Evolutionary conservation across 768 basidiomycete genomes (phyloP), one percentile per base, ranked within the genome.

Genomic region (Naganishia kalamii): DNA sequence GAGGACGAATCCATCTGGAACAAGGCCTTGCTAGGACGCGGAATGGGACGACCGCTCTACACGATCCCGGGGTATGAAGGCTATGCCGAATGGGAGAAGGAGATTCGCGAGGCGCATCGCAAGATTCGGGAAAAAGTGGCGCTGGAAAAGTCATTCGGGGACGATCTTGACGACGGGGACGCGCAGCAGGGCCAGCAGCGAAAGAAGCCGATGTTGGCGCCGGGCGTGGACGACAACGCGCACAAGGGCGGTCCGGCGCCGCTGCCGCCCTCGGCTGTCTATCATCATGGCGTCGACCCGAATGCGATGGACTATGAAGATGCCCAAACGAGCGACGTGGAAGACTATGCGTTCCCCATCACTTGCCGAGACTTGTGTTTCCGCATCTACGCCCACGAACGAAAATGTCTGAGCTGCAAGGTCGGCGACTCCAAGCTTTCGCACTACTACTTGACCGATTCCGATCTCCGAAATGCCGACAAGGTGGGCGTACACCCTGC

Each of bases 1-100:
- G 64, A 65, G 23, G 47, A 65, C 27, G 64, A 65, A 32, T 46
- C 64, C n/a, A 33, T 65, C 30, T 65, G 64, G 64, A 54, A 65
- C 33, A 43, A 46, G 25, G 64, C 64, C 5, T 37, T 65, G 27
- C 54, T 65, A 2, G 64, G 64, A 41, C 52, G 64, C 5, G 64
- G 64, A 8, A 65, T 65, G 52, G 64, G 64, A 21, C 21, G 64
- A 29, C 64, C 64, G 1, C 44, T 65, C 12, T 52, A 60, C 32
- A 48, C 54, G 30, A 48, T 65, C 37, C 64, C 64, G 10, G 64
- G 64, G 23, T 65, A 65, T 41, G 40, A 47, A 35, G 64, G 44
- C 23, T 59, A 33, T 21, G 15, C 25, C 12, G 62, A 63, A 11
- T 48, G 46, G 46, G 62, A 51, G 33, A 15, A 21, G 32, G 32